A percentile compares a stretch with the other conserved stretches of the same genome.
Evolutionary conservation across 371 early-diverging fungal species (phyloP).

Genomic region (Apophysomyces sp.): DNA sequence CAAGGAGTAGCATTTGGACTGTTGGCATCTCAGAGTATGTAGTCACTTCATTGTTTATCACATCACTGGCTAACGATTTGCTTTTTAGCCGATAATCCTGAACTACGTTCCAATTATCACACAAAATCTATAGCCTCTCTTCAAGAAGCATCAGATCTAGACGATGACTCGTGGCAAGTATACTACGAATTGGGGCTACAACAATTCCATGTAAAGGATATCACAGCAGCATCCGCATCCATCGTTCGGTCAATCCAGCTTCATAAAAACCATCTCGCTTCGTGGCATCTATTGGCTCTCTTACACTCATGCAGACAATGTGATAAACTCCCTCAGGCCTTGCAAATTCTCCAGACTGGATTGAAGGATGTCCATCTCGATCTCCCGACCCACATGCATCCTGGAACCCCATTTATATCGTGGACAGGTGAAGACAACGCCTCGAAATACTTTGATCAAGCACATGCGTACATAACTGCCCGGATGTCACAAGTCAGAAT

Average conservation of each 20-base stretch:
- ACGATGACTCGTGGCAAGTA: slow-evolving; percentile 51
- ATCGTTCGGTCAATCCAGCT: slow-evolving; percentile 63
- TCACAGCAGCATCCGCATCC: slow-evolving; percentile 55
- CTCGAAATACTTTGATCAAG: slow-evolving; percentile 20
- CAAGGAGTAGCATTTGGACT: slow-evolving; percentile 64
- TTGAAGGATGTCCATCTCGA: not conserved
- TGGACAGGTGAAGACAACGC: slow-evolving; percentile 20
- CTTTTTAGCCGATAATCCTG: slow-evolving; percentile 42
- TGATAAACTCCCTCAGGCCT: slow-evolving; percentile 43
- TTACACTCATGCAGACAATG: slow-evolving; percentile 57
- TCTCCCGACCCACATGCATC: not conserved
- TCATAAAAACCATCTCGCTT: slow-evolving; percentile 60
- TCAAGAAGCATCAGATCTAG: slow-evolving; percentile 49
- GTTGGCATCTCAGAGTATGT: slow-evolving; percentile 53
- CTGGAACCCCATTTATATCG: slow-evolving; percentile 15
- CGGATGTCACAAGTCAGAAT: slow-evolving; percentile 27
- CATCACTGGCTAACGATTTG: no score
- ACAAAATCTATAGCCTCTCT: slow-evolving; percentile 59
- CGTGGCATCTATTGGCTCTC: slow-evolving; percentile 87
- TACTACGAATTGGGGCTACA: slow-evolving; percentile 80
- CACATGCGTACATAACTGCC: slow-evolving; percentile 21
- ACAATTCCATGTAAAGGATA: slow-evolving; percentile 76
- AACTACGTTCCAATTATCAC: slow-evolving; percentile 62
- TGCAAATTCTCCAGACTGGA: slow-evolving; percentile 31
- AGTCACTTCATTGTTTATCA: not conserved